Evolutionary conservation across 768 basidiomycete species (phyloP), one percentile per base, ranked within the genome.

Genomic region (Obba rivulosa): DNA sequence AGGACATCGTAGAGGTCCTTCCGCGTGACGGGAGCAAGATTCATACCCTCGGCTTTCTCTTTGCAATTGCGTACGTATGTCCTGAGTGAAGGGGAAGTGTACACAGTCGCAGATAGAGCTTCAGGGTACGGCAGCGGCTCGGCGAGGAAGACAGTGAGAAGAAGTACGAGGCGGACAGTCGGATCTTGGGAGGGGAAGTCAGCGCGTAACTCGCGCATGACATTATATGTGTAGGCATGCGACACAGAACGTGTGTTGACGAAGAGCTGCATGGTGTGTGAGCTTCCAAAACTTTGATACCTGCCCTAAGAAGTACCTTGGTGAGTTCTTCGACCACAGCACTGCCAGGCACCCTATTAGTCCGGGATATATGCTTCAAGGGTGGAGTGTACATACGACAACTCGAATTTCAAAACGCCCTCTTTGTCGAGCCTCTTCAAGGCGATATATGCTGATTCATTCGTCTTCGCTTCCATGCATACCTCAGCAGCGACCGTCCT

Each of bases 401-500:
- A 70, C 53, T 82, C 76, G 59, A 89, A 90, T n/a, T 74, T 73
- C 16, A 90, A 72, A 48, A 78, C 73, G 2, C 81, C 80, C 18
- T 77, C 70, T 49, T 79, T 79, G 65, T 87, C 79, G 34, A 90
- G 70, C 46, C 69, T 65, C 62, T 85, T 86, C 46, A 90, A 67
- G 28, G 85, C 87, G 35, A 65, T 65, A 62, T 87, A 90, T 16
- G 79, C 86, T 5, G 75, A 66, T 47, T 85, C 80, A 49, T 90
- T 90, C 14, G 71, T 63, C 65, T 81, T 83, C 16, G 82, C 79
- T 63, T 90, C 87, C 83, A 90, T 87, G 58, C 85, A 86, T 21
- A 87, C 77, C 61, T 90, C 87, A 2, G 81, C 85, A 0, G 86
- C 87, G n/a, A 90, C 85, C 11, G 87, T 88, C 40, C 87, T 80